Conservation (phyloP, 345 rosid species). For the Capsella bursapastoris region DNA sequence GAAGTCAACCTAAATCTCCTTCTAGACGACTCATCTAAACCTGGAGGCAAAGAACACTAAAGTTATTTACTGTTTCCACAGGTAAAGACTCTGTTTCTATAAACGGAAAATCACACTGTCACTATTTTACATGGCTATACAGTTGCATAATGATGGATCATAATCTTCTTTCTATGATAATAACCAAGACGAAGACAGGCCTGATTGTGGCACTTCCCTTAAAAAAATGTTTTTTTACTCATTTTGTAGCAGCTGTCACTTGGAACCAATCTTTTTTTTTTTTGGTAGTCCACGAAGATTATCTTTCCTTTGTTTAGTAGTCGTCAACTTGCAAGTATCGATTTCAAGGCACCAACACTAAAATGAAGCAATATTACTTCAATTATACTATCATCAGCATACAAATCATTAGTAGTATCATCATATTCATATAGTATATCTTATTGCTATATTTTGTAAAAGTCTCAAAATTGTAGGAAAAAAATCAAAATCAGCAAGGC, state of each 20-base stretch:
- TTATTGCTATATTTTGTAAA: not conserved
- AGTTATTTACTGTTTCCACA: not conserved
- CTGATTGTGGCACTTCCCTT: conserved; percentile 13
- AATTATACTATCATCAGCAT: not conserved
- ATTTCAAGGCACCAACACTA: not conserved
- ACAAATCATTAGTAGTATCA: not conserved
- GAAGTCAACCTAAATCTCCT: not conserved
- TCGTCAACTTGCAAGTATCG: conserved; percentile 11
- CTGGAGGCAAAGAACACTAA: not conserved
- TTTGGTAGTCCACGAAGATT: not conserved
- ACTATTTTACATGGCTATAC: not conserved
- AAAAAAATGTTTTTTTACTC: not conserved
- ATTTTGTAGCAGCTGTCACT: not conserved
- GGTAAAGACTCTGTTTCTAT: conserved; percentile 14
- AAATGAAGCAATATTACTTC: not conserved
- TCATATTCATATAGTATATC: not conserved
- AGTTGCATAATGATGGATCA: not conserved
- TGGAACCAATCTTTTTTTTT: not conserved
- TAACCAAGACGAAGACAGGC: conserved; percentile 4
- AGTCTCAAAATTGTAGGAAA: not conserved
- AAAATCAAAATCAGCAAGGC: not conserved
- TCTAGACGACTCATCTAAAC: not conserved
- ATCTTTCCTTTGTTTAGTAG: conserved; percentile 3
- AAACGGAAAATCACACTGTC: not conserved
- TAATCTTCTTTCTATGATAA: not conserved